Evolutionary conservation across 495 filamentous ascomycete species (phyloP), one percentile per base, ranked within the genome.

Genomic region (Penicillium daleae): DNA sequence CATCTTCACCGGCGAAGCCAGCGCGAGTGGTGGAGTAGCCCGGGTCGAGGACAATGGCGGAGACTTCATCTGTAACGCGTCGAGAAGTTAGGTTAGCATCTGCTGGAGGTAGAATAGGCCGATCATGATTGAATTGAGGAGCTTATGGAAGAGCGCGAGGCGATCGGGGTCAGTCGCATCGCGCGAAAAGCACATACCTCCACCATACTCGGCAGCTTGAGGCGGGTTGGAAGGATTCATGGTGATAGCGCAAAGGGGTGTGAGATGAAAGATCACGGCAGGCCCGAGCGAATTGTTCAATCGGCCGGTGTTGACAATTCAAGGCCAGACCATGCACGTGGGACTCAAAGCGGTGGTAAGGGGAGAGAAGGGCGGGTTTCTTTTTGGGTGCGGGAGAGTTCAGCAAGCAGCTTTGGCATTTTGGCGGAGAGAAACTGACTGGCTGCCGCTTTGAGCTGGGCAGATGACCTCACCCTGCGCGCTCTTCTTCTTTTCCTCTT

Each of bases 1-100:
- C 87, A 78, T 99, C 95, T 88, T 99, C 95, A 67, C 96, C 95
- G 4, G 95, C 95, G 73, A 97, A 98, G 63, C 95, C 95, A 59
- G 93, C 96, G 78, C 96, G 94, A 17, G 88, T 92, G 68, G 86
- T 90, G 49, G 89, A 91, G 79, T 90, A 97, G 44, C 96, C 95
- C 4, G 96, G 90, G 70, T 99, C 95, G 67, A 99, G 91, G 24
- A 99, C 91, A 70, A 99, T 91, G 27, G 95, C 95, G 17, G 92
- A 95, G 55, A 99, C 92, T 77, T 99, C 95, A 81, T 99, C 95
- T 96, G 64, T 51, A 59, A n/a, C 22, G 58, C 58, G 58, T 55
- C 24, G 46, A 46, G 40, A 6, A 52, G 13, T 12, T 1, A 57
- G 27, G 37, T 51, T 53, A 58, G 55, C 46, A 59, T 59, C 35